Percentiles rank a stretch among this genome's conserved stretches.
Conservation (phyloP, 768 basidiomycete genomes). For the Leccinum barrowsii region DNA sequence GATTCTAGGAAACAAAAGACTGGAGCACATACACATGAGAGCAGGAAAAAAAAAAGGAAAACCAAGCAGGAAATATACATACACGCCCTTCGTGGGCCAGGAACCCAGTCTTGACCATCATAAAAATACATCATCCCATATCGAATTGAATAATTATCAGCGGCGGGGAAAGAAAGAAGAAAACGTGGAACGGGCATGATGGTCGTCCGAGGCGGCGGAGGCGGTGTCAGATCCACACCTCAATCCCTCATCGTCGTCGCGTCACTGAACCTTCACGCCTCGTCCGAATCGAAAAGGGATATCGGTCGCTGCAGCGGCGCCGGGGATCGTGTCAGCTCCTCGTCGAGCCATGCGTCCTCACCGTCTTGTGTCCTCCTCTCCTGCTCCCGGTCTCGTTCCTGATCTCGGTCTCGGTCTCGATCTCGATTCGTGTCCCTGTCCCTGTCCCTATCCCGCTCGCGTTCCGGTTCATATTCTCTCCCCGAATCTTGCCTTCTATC, state of each 20-base stretch:
- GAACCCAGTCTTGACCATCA: neutral
- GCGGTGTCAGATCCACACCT: neutral
- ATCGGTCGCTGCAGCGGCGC: slow-evolving; percentile 30
- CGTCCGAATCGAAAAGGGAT: slow-evolving; percentile 30
- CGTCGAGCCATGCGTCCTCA: slow-evolving; percentile 6
- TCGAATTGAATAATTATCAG: neutral
- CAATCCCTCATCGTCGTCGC: neutral
- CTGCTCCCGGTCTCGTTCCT: neutral
- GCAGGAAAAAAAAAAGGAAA: neutral
- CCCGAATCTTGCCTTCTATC: neutral
- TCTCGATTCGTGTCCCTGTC: neutral
- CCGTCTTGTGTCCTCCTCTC: neutral
- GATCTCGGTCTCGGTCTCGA: neutral
- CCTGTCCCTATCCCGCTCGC: neutral
- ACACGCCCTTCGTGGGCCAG: neutral
- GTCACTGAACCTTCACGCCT: neutral
- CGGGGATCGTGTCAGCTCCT: slow-evolving; percentile 21
- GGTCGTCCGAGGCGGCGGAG: neutral
- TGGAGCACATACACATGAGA: neutral
- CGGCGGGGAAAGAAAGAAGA: neutral
- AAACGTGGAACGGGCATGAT: neutral
- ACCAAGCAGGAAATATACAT: neutral
- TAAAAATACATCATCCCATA: slow-evolving; percentile 5
- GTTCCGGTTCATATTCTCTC: neutral
- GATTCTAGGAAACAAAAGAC: neutral